Evolutionary conservation across 2,329 filamentous ascomycete species (phyloP).

Genomic region (Neobulgaria alba): DNA sequence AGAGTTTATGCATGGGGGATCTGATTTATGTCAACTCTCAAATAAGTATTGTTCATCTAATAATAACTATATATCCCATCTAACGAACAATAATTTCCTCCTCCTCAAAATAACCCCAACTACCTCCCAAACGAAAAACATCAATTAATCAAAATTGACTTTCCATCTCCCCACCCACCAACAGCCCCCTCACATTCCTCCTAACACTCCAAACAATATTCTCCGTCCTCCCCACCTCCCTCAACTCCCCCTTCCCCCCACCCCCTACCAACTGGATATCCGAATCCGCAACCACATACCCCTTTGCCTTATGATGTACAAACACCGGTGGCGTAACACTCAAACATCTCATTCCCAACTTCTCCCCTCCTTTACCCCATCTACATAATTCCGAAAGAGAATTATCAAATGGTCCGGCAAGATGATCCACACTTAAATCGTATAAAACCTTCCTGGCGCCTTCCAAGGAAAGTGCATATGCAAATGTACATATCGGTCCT

Average conservation of each 20-base stretch:
- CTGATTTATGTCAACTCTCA: too few relatives aligned
- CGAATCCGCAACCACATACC: conserved; percentile 14
- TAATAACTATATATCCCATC: too few relatives aligned
- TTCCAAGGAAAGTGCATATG: conserved; percentile 14
- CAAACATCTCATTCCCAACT: conserved; percentile 11
- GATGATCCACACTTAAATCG: conserved; percentile 13
- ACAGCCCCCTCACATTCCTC: conserved; percentile 12
- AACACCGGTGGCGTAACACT: conserved; percentile 15
- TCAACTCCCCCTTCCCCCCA: conserved; percentile 13
- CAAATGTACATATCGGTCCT: conserved; percentile 15
- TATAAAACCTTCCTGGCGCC: conserved; percentile 13
- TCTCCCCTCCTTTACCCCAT: conserved; percentile 1
- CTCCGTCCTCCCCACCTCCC: conserved; percentile 13
- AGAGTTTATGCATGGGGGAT: too few relatives aligned
- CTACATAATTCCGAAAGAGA: conserved; percentile 17
- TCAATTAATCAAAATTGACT: too few relatives aligned
- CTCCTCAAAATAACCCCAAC: too few relatives aligned
- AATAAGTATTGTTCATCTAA: too few relatives aligned
- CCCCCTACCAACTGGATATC: conserved; percentile 18
- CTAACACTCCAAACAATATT: conserved; percentile 16
- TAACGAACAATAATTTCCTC: too few relatives aligned
- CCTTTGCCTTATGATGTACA: conserved; percentile 15
- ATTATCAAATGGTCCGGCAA: conserved; percentile 13
- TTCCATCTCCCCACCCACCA: conserved; percentile 7
- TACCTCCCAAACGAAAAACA: too few relatives aligned